Conservation (phyloP, 208 protist species). For the Trypanosoma rangeli region DNA sequence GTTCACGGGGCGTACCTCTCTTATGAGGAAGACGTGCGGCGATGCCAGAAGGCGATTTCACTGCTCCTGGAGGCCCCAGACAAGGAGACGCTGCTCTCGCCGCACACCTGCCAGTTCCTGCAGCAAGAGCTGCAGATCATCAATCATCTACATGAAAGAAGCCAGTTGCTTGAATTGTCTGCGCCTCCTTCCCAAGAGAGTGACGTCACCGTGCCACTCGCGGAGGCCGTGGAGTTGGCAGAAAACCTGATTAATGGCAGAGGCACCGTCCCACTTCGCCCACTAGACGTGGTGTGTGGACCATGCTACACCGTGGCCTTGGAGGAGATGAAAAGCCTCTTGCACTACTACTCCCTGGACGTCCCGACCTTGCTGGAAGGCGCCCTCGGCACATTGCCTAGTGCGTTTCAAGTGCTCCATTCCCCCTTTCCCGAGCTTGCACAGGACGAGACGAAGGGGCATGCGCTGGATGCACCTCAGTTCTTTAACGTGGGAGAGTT, state of each 20-base stretch:
- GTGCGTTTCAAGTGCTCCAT: conserved; percentile 7
- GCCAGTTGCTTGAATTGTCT: not conserved
- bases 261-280: conserved; percentile 12
- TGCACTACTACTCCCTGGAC: conserved; percentile 19
- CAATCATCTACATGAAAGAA: not conserved
- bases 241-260: conserved; percentile 4
- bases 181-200: not conserved
- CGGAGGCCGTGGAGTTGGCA: conserved; percentile 10
- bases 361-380: conserved; percentile 12
- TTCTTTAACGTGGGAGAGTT: conserved; percentile 15
- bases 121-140: conserved; percentile 4
- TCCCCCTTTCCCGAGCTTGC: not conserved
- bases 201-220: not conserved
- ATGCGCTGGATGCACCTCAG: not conserved
- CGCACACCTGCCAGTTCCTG: not conserved
- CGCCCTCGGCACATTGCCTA: conserved; percentile 7
- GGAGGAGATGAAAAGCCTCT: conserved; percentile 1
- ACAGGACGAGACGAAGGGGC: not conserved
- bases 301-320: not conserved
- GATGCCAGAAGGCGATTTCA: not conserved
- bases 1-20: conserved; percentile 1
- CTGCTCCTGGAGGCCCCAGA: not conserved
- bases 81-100: not conserved
- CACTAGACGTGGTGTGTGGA: conserved; percentile 15
- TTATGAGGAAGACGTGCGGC: not conserved